Evolutionary conservation across 371 early-diverging fungal species (phyloP).

Genomic region (Fennellomyces sp.): DNA sequence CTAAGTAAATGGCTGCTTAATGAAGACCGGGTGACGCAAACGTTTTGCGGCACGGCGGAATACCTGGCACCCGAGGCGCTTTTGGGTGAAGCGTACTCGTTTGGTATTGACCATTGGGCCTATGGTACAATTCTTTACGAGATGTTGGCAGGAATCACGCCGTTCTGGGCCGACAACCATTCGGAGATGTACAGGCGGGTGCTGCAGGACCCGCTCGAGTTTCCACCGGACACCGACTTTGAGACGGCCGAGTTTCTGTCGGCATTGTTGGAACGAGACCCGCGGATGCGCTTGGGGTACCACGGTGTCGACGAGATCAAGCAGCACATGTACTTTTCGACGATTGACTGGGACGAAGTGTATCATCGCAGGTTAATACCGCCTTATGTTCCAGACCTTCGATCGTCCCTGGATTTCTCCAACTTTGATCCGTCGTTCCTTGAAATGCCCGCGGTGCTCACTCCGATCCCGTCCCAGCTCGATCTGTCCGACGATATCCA

Average conservation of each 20-base stretch:
- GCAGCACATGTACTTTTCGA: conserved; percentile 69
- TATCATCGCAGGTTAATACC: conserved; percentile 56
- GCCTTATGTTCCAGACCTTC: conserved; percentile 55
- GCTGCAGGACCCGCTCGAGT: conserved; percentile 74
- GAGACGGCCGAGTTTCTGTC: conserved; percentile 63
- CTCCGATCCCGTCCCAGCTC: conserved; percentile 40
- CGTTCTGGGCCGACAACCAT: conserved; percentile 85
- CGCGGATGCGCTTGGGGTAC: conserved; percentile 66
- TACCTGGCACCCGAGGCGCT: conserved; percentile 93
- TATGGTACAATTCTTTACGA: conserved; percentile 94
- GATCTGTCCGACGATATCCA: conserved; percentile 53
- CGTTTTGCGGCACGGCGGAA: conserved; percentile 96
- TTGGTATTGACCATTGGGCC: conserved; percentile 97
- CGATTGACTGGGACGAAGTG: conserved; percentile 73
- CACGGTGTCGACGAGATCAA: conserved; percentile 63
- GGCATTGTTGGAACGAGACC: conserved; percentile 74
- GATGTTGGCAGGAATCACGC: conserved; percentile 78
- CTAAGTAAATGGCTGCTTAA: conserved; percentile 70
- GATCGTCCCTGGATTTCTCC: conserved; percentile 59
- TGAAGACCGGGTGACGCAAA: conserved; percentile 70
- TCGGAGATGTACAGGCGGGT: conserved; percentile 85
- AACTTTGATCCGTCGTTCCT: conserved; percentile 70
- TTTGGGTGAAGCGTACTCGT: conserved; percentile 78
- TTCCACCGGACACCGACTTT: conserved; percentile 69
- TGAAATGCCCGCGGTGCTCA: conserved; percentile 58